Conservation (phyloP, 768 basidiomycete genomes). For the Hysterangium stoloniferum region DNA sequence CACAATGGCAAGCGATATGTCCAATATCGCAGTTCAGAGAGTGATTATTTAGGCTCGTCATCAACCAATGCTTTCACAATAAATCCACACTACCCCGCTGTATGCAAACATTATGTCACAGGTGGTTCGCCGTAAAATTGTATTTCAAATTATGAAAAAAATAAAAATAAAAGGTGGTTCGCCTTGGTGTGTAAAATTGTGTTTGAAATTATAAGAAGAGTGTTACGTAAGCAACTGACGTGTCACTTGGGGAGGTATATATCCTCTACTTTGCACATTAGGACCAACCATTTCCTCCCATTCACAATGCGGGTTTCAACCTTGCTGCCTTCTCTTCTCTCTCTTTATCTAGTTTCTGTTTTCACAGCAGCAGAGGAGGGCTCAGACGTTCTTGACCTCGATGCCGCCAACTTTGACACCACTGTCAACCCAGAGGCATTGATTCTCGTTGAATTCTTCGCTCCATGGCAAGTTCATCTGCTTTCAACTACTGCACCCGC, state of each 20-base stretch:
- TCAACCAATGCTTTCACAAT: too few relatives aligned
- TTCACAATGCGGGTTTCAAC: constrained; percentile 57
- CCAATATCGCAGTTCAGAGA: too few relatives aligned
- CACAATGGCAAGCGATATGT: too few relatives aligned
- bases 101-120: too few relatives aligned
- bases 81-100: too few relatives aligned
- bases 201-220: too few relatives aligned
- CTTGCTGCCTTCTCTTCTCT: constrained; percentile 41
- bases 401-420: constrained; percentile 57
- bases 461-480: constrained; percentile 55
- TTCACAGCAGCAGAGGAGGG: constrained; percentile 42
- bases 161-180: too few relatives aligned
- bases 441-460: constrained; percentile 93
- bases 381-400: constrained; percentile 81
- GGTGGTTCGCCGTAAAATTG: too few relatives aligned
- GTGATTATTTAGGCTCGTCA: too few relatives aligned
- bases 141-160: too few relatives aligned
- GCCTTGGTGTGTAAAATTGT: too few relatives aligned
- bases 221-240: constrained; percentile 2
- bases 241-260: constrained; percentile 7
- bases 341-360: constrained; percentile 44
- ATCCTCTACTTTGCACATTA: constrained; percentile 14
- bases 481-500: background rate
- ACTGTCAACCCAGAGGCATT: constrained; percentile 59
- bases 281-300: constrained; percentile 17